A percentile compares a stretch with the other conserved stretches of the same genome.
Evolutionary conservation across 2,329 filamentous ascomycete species (phyloP).

Genomic region (Pezicula carpinea): DNA sequence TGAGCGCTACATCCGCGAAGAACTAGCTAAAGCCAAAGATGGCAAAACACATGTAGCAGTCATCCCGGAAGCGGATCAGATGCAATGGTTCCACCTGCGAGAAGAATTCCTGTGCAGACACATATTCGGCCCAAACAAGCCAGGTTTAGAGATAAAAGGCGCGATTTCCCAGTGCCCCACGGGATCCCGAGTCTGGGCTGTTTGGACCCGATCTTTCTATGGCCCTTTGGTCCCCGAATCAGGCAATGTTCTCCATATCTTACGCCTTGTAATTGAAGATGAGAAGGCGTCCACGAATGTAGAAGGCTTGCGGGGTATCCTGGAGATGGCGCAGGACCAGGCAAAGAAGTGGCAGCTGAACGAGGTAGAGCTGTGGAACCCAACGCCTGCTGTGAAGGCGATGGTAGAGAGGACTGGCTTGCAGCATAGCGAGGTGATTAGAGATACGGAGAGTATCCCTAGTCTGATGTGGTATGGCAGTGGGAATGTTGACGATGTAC

Average conservation of each 20-base stretch:
- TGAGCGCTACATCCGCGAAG: constrained; percentile 53
- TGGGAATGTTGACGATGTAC: constrained; percentile 46
- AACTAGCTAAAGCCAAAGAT: constrained; percentile 38
- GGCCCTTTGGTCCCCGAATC: constrained; percentile 38
- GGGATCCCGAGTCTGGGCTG: constrained; percentile 63
- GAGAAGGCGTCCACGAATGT: constrained; percentile 37
- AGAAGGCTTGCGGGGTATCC: constrained; percentile 54
- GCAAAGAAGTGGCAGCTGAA: constrained; percentile 67
- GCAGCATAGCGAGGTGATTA: constrained; percentile 42
- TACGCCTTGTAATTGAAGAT: constrained; percentile 65
- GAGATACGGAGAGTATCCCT: constrained; percentile 64
- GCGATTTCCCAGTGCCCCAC: constrained; percentile 53
- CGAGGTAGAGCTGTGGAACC: constrained; percentile 80
- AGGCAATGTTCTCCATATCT: constrained; percentile 65
- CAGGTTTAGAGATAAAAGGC: constrained; percentile 58
- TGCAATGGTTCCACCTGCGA: constrained; percentile 74
- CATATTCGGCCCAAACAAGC: constrained; percentile 45
- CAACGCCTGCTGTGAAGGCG: constrained; percentile 46
- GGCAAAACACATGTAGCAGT: constrained; percentile 57
- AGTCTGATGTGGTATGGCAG: constrained; percentile 68
- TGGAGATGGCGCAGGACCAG: constrained; percentile 63
- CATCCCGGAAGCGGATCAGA: constrained; percentile 60
- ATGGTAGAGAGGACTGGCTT: constrained; percentile 46
- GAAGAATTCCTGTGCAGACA: constrained; percentile 72
- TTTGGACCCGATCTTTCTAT: constrained; percentile 67